phyloP scores from a whole-genome alignment of 1,139 yeast genomes.

The Hyphopichia khmerensis region DNA sequence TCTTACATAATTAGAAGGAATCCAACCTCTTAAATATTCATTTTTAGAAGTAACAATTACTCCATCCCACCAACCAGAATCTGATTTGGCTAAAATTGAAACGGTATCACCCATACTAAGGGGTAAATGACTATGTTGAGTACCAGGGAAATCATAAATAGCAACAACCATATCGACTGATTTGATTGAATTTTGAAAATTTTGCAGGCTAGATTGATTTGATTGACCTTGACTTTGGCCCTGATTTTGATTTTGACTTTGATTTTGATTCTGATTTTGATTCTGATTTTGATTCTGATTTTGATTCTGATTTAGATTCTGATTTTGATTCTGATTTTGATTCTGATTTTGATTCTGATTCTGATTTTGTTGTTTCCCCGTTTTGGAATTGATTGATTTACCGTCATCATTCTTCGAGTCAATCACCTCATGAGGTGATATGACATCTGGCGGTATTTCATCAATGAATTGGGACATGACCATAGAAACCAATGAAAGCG shows the following conservation, averaged over 20 bases:
- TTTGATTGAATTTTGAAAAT: slow-evolving; percentile 32
- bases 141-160: slow-evolving; percentile 49
- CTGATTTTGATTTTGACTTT: no score
- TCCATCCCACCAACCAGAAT: slow-evolving; percentile 81
- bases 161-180: slow-evolving; percentile 53
- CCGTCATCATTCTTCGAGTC: slow-evolving; percentile 9
- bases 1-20: slow-evolving; percentile 61
- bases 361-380: no score
- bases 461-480: slow-evolving; percentile 19
- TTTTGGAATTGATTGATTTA: slow-evolving; percentile 14
- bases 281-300: no score
- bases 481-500: not conserved
- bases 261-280: no score
- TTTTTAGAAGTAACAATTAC: slow-evolving; percentile 42
- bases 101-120: slow-evolving; percentile 51
- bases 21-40: slow-evolving; percentile 66
- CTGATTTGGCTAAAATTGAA: slow-evolving; percentile 51
- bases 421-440: slow-evolving; percentile 26
- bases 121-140: slow-evolving; percentile 46
- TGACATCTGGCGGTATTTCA: slow-evolving; percentile 42
- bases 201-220: no score
- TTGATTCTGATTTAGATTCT: no score
- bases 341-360: no score
- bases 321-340: no score
- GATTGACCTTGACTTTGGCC: no score